Base-by-base conservation (phyloP, 169 alveolate genomes). In the Eimeria sp. region DNA sequence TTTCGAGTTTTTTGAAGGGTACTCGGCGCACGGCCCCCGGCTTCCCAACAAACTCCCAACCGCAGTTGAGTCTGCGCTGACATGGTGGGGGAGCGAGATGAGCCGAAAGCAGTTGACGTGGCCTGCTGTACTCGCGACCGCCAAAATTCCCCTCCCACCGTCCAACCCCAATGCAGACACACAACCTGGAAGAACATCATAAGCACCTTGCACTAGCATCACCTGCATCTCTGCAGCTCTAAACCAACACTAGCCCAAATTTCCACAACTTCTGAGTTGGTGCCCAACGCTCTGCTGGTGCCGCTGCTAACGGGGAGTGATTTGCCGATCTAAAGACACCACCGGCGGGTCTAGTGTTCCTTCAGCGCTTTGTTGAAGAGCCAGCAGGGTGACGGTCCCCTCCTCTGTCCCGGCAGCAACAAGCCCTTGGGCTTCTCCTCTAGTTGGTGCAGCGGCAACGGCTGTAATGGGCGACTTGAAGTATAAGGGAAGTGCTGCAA, bases 321-420 rank as follows among this genome's bases (percentile, higher is more conserved):
- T 30, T 25, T 86, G 92, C 45, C 92, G 80, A 22, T 86, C 92
- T 51, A 57, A n/a, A 2, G 67, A 45, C 34, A 86, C 34, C 27
- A 47, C 4, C 34, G 92, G 92, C 3, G 30, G 80, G 82, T 86
- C 47, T n/a, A 86, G 63, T 20, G 16, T 27, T 18, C 80, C 80
- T 43, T 70, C 40, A 10, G 45, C 47, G 76, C 40, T 86, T 43
- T 40, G 57, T 43, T 86, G 80, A 61, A 86, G 63, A 3, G 92
- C 78, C 27, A 86, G 82, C 58, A 86, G 14, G 25, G 58, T 72
- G 49, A 86, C 61, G 20, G 34, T n/a, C 3, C 92, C 92, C n/a
- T 86, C 92, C 45, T 86, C 92, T 6, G 92, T 86, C 27, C 92
- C 92, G n/a, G 70, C 92, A 7, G 80, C 92, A 10, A 63, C 80